These are phyloP conservation scores for Corchorus capsularis DNA, from an alignment of 345 rosid species.

Conservation along the genomic window DNA sequence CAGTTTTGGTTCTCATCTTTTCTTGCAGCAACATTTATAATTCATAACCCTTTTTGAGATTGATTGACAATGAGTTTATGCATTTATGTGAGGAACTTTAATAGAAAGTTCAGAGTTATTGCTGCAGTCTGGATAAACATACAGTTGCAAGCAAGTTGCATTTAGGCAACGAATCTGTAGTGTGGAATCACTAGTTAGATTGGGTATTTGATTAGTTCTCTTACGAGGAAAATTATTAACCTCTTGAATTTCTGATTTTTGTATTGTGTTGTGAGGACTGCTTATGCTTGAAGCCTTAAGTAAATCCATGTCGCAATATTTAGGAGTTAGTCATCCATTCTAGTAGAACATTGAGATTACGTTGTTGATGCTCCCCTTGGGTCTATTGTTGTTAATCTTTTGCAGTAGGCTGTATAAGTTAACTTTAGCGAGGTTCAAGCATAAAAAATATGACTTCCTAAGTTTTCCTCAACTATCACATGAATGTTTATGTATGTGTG, in stretches of 20 bases:
- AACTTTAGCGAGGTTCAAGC: too few species aligned
- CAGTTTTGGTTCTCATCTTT: background rate
- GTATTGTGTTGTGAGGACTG: too few species aligned
- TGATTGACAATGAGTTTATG: background rate
- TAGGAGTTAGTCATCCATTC: too few species aligned
- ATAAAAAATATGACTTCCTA: too few species aligned
- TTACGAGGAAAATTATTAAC: background rate
- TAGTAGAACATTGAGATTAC: too few species aligned
- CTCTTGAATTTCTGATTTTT: too few species aligned
- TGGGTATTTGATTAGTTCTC: background rate
- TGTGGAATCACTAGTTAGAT: background rate
- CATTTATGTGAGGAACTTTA: background rate
- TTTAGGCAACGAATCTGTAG: conserved; percentile 1
- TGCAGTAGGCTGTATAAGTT: too few species aligned
- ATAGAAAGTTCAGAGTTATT: background rate
- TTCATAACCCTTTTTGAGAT: background rate
- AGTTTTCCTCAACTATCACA: background rate
- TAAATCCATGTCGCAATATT: too few species aligned
- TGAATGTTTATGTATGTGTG: background rate
- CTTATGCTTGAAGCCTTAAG: too few species aligned
- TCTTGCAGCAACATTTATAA: background rate
- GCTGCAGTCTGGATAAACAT: background rate
- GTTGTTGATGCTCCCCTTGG: too few species aligned
- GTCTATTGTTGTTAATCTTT: too few species aligned
- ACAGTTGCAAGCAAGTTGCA: background rate